Evolutionary conservation across 306 rosid genomes (phyloP).

Genomic region (Quercus mongolica): DNA sequence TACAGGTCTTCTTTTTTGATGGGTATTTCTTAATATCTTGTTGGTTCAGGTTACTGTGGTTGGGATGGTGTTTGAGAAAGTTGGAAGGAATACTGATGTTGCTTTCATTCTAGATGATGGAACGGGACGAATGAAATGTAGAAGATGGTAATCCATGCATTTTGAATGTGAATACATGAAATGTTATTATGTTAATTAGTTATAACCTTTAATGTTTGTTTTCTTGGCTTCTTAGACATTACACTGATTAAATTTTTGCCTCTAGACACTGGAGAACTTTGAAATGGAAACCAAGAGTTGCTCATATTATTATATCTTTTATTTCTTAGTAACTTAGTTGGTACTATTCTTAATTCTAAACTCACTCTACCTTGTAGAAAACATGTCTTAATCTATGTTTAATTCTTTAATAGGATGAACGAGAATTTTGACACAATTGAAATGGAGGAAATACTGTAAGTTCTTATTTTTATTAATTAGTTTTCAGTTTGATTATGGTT

Average conservation of each 20-base stretch:
- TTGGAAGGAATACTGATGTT: conserved; percentile 72
- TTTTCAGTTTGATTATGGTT: conserved; percentile 1
- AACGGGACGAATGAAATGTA: conserved; percentile 74
- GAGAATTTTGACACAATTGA: conserved; percentile 67
- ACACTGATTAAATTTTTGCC: neutral
- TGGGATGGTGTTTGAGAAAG: conserved; percentile 74
- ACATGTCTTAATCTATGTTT: conserved; percentile 1
- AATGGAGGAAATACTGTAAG: conserved; percentile 77
- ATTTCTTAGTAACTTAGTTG: neutral
- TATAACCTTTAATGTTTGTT: neutral
- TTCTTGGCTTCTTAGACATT: neutral
- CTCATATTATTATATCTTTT: neutral
- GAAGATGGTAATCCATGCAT: conserved; percentile 70
- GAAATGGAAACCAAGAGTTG: neutral
- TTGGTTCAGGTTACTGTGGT: conserved; percentile 43
- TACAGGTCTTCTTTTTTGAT: neutral
- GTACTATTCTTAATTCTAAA: neutral
- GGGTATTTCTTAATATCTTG: neutral
- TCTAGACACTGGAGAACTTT: neutral
- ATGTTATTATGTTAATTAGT: neutral
- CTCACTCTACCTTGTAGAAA: neutral
- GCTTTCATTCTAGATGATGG: conserved; percentile 73
- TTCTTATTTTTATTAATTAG: conserved; percentile 18
- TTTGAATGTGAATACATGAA: neutral
- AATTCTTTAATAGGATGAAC: conserved; percentile 55